Conservation (phyloP, 2,329 filamentous ascomycete species). For the Colletotrichum liriopes region DNA sequence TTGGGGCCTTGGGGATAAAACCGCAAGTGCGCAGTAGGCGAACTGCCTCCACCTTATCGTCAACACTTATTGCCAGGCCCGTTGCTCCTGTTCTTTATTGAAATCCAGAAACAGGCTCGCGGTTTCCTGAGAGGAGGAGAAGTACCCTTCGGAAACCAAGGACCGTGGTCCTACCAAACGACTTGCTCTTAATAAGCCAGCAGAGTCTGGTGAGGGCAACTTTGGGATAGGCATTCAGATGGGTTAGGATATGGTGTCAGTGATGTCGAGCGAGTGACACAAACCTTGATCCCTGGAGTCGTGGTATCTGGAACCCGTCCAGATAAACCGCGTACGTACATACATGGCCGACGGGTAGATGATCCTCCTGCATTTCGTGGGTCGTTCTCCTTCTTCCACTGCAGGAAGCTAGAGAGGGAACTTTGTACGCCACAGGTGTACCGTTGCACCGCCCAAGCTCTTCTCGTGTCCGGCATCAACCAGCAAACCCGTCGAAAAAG, state of each 20-base stretch:
- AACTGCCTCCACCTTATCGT: constrained; percentile 3
- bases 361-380: constrained; percentile 10
- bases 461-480: constrained; percentile 17
- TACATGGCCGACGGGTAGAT: constrained; percentile 9
- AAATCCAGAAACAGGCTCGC: not conserved
- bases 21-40: not conserved
- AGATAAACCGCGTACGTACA: constrained; percentile 12
- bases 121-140: not conserved
- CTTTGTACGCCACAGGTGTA: constrained; percentile 27
- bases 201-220: not conserved
- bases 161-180: not conserved
- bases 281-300: constrained; percentile 8
- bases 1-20: not conserved
- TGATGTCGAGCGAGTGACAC: not conserved
- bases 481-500: not conserved
- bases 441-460: constrained; percentile 13
- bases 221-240: not conserved
- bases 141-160: not conserved
- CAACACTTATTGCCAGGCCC: not conserved
- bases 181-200: not conserved
- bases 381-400: constrained; percentile 9
- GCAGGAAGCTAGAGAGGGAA: constrained; percentile 31
- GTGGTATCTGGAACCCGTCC: constrained; percentile 2
- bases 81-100: not conserved
- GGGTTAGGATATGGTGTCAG: not conserved